Base-by-base conservation (phyloP, 2,329 filamentous ascomycete species). In the Tolypocladium capitatum region DNA sequence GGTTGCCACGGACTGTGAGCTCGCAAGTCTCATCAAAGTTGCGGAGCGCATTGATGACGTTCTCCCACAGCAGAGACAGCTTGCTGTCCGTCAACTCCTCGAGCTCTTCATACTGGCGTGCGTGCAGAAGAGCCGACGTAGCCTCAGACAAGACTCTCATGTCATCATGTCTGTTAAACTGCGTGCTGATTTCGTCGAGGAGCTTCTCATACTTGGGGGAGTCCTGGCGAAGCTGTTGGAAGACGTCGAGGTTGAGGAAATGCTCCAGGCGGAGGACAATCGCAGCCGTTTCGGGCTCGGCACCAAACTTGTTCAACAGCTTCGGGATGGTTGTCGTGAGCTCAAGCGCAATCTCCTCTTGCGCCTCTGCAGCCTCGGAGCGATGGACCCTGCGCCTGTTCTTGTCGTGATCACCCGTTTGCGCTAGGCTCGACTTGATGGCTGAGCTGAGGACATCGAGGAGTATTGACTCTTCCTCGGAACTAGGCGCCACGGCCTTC, bases 101-200 rank as follows among this genome's bases (percentile, higher is more conserved):
- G 32, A 95, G 78, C 59, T 95, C 91, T 51, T 92, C 88, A 52
- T 88, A 91, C 51, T 82, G 83, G 53, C 86, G 83, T 9, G 91
- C 89, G 60, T 94, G 88, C 31, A 95, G 69, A 34, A 98, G 78
- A 5, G 90, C 86, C 21, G 81, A 75, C 28, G 85, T 84, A 14
- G 89, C 91, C 63, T 96, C 90, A 11, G 81, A 80, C 42, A 98
- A 73, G 18, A 97, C 90, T 48, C 79, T 78, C 56, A 86, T 84
- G 58, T 94, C 87, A 40, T 86, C 86, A 60, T 98, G 92, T n/a
- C 88, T 81, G 57, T 85, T 81, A 67, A 98, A 97, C 58, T 98
- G 92, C 49, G 87, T 88, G 63, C 86, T 89, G 56, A 97, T 88
- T 58, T 96, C 90, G 55, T 95, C 89, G 1, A 98, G 72, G 30